Base-by-base conservation (phyloP, 2,329 filamentous ascomycete genomes). In the Botrytis hyacinthi region DNA sequence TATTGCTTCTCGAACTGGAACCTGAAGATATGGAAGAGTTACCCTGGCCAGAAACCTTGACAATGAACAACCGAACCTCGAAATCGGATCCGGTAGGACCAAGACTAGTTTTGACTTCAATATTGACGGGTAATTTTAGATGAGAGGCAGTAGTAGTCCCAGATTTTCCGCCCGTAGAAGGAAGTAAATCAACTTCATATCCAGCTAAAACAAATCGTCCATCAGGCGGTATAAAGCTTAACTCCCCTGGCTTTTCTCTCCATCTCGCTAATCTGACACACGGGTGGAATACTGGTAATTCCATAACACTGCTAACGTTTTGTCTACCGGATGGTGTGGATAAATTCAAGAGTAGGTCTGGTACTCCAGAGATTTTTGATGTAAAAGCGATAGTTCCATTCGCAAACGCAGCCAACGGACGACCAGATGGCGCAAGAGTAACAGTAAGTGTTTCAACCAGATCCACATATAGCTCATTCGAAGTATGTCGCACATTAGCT, bases 201-300 rank as follows among this genome's bases (percentile, higher is more conserved):
- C 94, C 95, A 46, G 94, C 95, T 29, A 99, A 86, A 59, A 97
- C 92, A 81, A 98, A 99, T 61, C 94, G 89, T 46, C 96, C 96
- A 81, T 99, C 96, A 0, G 96, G 96, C 2, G 96, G 96, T 20
- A 99, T 89, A 80, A 99, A 99, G 80, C 93, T 97, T n/a, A 99
- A 85, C 76, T 97, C 93, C 4, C 96, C 96, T 0, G 95, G 94
- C 72, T 90, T 89, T 78, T 97, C 93, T 78, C 91, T 91, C 96
- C 96, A 99, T 76, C 91, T 88, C n/a, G 92, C 92, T 4, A 99
- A 85, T 29, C 96, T 88, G 14, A 99, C 96, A 79, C 96, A 98
- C 0, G 96, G 96, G 81, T 99, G 96, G 78, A 99, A 99, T 0
- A 98, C 94, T 1, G 95, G 96, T 2, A 97, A 85, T 76, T 97